A percentile compares a stretch with the other conserved stretches of the same genome.
Conservation (phyloP, 805 yeast genomes). For the Saccharomyces paradoxus region DNA sequence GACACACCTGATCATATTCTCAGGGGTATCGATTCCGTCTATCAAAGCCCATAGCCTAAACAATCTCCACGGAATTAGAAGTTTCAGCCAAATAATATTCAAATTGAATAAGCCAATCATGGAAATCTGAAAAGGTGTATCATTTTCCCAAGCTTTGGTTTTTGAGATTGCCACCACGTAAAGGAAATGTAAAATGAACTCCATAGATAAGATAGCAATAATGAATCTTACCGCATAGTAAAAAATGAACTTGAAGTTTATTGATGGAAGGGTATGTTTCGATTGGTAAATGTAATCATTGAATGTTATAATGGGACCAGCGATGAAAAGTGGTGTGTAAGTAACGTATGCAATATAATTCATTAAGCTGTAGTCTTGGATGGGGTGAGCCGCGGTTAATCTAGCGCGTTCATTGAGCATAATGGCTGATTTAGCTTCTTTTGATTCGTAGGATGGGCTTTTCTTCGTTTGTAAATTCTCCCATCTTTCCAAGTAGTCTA, state of each 20-base stretch:
- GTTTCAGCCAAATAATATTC: constrained; percentile 86
- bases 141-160: constrained; percentile 81
- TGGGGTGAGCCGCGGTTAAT: constrained; percentile 52
- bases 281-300: constrained; percentile 83
- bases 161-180: constrained; percentile 92
- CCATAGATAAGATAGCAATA: constrained; percentile 81
- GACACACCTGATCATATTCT: constrained; percentile 94
- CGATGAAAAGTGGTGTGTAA: constrained; percentile 85
- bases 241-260: constrained; percentile 42
- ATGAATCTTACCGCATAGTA: constrained; percentile 60
- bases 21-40: constrained; percentile 96
- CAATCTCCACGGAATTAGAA: constrained; percentile 91
- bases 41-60: constrained; percentile 86
- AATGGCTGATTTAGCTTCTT: constrained; percentile 10
- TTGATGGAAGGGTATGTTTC: constrained; percentile 49
- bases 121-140: constrained; percentile 84
- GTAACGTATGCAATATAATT: constrained; percentile 70
- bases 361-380: constrained; percentile 49
- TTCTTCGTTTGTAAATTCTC: constrained; percentile 38
- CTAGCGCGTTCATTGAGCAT: constrained; percentile 53
- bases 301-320: constrained; percentile 91
- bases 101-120: constrained; percentile 90
- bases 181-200: constrained; percentile 73
- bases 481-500: constrained; percentile 56
- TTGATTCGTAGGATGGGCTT: constrained; percentile 7